Evolutionary conservation across 345 rosid genomes (phyloP), one percentile per base, ranked within the genome.

Genomic region (Arabidopsis suecica): DNA sequence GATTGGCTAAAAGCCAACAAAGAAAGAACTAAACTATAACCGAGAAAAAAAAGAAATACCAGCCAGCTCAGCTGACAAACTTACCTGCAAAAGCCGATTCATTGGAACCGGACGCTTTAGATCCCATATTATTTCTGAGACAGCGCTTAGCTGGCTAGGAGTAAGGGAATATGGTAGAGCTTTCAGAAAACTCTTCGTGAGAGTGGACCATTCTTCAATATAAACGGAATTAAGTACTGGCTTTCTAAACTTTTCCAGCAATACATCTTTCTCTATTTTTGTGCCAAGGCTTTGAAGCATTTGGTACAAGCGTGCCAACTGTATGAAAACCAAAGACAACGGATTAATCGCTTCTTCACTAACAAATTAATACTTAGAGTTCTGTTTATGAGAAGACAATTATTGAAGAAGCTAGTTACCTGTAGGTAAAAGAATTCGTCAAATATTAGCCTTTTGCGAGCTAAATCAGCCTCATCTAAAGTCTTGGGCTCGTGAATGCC

Each of bases 71-170:
- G 61, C 13, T 37, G 36, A 32, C 32, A 56, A 56, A 74, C 32
- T 14, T 72, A 92, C 97, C 99, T 92, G 99, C 88, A 95, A 78
- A 71, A 95, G 92, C 77, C 99, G 82, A 84, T 91, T 92, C 99
- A 90, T 92, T 40, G 99, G 98, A 71, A 95, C 87, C 1, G 87
- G 90, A 65, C 82, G 84, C 86, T 87, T 90, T 18, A 95, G 91
- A 87, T 95, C 99, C 93, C 91, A 90, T 82, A 95, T 89, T 56
- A 92, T 95, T 83, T 95, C 97, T 54, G 97, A 88, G 76, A 81
- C 79, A 82, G 97, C 99, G 81, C 79, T 85, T 61, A 88, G 91
- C 73, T 95, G 99, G 79, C 96, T 87, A 75, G 91, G 73, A 78
- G 98, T 95, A 65, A 92, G 99, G 75, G 89, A 84, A 83, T 84